Evolutionary conservation across 345 rosid genomes (phyloP).

Genomic region (Hypericum androsaemum): DNA sequence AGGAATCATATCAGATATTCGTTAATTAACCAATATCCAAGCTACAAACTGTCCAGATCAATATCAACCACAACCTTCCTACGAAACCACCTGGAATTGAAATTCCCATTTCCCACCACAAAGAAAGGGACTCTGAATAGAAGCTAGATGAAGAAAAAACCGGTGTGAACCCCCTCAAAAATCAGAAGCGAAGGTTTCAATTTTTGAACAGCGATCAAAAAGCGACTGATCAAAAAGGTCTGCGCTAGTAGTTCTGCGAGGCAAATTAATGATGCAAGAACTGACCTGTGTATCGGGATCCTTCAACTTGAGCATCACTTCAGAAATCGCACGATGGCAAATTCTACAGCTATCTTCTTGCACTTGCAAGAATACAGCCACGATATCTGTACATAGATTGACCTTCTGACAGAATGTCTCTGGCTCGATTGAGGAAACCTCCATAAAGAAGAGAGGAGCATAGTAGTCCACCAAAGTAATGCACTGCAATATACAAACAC

Average conservation of each 20-base stretch:
- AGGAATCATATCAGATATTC: too few relatives aligned
- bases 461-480: constrained; percentile 65
- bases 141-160: too few relatives aligned
- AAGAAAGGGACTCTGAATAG: too few relatives aligned
- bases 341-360: constrained; percentile 56
- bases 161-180: neutral
- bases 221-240: constrained; percentile 1
- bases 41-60: too few relatives aligned
- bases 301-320: constrained; percentile 53
- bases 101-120: too few relatives aligned
- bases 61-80: too few relatives aligned
- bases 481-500: constrained; percentile 42
- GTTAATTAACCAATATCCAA: too few relatives aligned
- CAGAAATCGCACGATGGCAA: constrained; percentile 62
- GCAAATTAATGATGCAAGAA: constrained; percentile 1
- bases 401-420: constrained; percentile 49
- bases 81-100: too few relatives aligned
- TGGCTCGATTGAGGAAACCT: constrained; percentile 42
- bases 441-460: constrained; percentile 53
- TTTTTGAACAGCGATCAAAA: neutral
- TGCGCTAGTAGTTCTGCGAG: neutral
- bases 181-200: neutral
- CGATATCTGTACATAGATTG: constrained; percentile 48
- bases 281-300: constrained; percentile 89
- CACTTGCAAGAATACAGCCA: constrained; percentile 26